phyloP scores from a whole-genome alignment of 176 grass and related monocot species.

The Eragrostis nindensis region DNA sequence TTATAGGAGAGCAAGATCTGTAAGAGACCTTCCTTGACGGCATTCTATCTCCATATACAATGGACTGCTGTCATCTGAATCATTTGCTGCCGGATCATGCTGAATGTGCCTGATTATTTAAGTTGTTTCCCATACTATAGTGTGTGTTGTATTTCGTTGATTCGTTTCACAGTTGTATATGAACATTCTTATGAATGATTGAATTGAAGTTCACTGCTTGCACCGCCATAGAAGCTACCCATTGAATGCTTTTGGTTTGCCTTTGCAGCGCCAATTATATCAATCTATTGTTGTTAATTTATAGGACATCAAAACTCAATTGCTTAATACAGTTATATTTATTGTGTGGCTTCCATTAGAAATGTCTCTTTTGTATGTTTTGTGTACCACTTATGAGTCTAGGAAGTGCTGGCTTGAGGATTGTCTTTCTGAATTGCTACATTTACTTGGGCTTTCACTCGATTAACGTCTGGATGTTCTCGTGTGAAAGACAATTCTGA shows the following conservation, averaged over 20 bases:
- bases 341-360: neutral
- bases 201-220: neutral
- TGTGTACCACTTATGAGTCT: neutral
- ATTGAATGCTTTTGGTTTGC: conserved; percentile 3
- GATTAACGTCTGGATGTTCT: neutral
- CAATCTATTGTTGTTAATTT: neutral
- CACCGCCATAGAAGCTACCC: neutral
- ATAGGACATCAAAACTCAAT: neutral
- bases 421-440: neutral
- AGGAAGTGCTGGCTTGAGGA: neutral
- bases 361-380: neutral
- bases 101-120: neutral
- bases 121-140: neutral
- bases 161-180: neutral
- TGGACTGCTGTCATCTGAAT: neutral
- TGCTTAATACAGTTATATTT: neutral
- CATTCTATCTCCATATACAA: neutral
- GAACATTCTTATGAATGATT: neutral
- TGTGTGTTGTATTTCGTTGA: neutral
- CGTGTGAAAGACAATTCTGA: neutral
- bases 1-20: neutral
- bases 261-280: neutral
- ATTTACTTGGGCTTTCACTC: conserved; percentile 2
- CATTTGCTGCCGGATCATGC: neutral
- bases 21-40: neutral